Evolutionary conservation across 192 early-diverging fungal species (phyloP).

Genomic region (Linnemannia schmuckeri): DNA sequence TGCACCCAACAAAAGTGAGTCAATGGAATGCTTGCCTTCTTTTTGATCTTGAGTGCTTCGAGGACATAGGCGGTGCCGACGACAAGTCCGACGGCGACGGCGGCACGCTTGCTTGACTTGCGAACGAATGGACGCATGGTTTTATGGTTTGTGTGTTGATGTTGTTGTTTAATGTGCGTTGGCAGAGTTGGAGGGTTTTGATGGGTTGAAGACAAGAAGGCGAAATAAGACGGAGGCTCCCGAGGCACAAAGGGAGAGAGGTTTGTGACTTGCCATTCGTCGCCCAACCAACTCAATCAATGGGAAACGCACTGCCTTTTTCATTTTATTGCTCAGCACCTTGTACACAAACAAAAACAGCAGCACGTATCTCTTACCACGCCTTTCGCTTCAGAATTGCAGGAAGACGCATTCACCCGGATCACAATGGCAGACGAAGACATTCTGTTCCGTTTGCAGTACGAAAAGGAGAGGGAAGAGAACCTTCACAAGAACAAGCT

Average conservation of each 20-base stretch:
- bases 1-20: constrained; percentile 5
- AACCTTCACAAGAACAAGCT: background rate
- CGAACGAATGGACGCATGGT: constrained; percentile 51
- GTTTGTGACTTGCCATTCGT: constrained; percentile 18
- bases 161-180: background rate
- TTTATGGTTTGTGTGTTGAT: background rate
- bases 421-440: no score
- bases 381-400: background rate
- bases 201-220: background rate
- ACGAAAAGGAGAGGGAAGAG: background rate
- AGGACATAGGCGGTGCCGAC: constrained; percentile 47
- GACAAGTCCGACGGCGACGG: constrained; percentile 35
- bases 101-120: constrained; percentile 52
- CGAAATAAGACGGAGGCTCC: background rate
- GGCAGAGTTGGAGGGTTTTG: background rate
- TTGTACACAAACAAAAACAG: constrained; percentile 1
- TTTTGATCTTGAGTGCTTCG: constrained; percentile 57
- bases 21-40: constrained; percentile 24
- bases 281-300: constrained; percentile 19
- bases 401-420: no score
- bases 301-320: no score
- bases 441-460: background rate
- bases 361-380: background rate
- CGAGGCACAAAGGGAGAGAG: background rate
- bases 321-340: constrained; percentile 28